Evolutionary conservation across 2,329 filamentous ascomycete genomes (phyloP).

Genomic region (Hypoxylon sp.): DNA sequence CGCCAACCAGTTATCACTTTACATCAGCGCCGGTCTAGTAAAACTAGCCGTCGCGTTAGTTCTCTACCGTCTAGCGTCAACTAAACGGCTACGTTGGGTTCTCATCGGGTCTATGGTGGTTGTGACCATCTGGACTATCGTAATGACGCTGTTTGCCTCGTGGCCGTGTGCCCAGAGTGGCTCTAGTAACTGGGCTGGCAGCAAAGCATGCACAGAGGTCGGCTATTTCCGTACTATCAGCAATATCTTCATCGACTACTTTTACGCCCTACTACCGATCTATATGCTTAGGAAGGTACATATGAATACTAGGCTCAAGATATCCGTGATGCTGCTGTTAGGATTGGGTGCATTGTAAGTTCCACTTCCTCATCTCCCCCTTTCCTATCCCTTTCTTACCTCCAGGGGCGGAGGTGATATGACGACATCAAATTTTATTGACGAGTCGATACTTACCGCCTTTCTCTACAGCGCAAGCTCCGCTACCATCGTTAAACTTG

Average conservation of each 20-base stretch:
- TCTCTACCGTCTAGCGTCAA: slow-evolving; percentile 52
- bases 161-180: slow-evolving; percentile 52
- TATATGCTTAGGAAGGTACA: slow-evolving; percentile 52
- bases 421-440: too few species aligned
- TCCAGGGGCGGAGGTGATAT: not conserved
- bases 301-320: slow-evolving; percentile 51
- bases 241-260: slow-evolving; percentile 57
- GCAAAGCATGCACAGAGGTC: slow-evolving; percentile 49
- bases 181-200: slow-evolving; percentile 52
- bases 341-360: slow-evolving; percentile 55
- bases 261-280: slow-evolving; percentile 54
- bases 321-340: slow-evolving; percentile 51
- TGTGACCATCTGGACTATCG: slow-evolving; percentile 52
- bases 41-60: slow-evolving; percentile 56
- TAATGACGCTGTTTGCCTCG: slow-evolving; percentile 54
- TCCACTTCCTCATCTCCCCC: not conserved
- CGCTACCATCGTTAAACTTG: slow-evolving; percentile 55
- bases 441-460: slow-evolving; percentile 1
- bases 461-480: slow-evolving; percentile 50
- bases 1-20: slow-evolving; percentile 53
- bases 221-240: slow-evolving; percentile 55
- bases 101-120: slow-evolving; percentile 51
- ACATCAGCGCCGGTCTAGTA: slow-evolving; percentile 54
- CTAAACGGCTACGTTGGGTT: slow-evolving; percentile 45
- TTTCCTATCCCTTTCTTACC: not conserved